A percentile compares a stretch with the other conserved stretches of the same genome.
These are phyloP conservation scores for Neostapfia colusana DNA, from an alignment of 176 grass and related monocot genomes.

Conservation along the genomic window DNA sequence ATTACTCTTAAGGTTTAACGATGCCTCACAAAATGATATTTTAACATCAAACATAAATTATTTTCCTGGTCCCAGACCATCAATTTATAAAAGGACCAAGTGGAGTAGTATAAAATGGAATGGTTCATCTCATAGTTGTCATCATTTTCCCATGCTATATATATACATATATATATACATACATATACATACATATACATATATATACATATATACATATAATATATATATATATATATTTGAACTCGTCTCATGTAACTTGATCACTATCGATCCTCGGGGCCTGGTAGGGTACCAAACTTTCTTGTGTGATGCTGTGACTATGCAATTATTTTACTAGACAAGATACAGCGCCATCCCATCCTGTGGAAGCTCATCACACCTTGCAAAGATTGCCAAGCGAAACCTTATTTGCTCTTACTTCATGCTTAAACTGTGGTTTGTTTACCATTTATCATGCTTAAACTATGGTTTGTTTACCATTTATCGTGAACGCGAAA, in stretches of 20 bases:
- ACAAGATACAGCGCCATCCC: neutral
- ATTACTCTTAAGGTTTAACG: neutral
- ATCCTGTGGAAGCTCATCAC: neutral
- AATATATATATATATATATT: too few relatives aligned
- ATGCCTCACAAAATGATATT: neutral
- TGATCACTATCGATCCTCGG: neutral
- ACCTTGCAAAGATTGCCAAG: neutral
- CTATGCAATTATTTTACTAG: neutral
- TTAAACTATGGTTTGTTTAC: too few relatives aligned
- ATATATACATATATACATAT: too few relatives aligned
- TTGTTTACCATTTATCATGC: too few relatives aligned
- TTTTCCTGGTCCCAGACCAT: neutral
- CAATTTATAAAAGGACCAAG: neutral
- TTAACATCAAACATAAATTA: neutral
- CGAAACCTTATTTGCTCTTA: too few relatives aligned
- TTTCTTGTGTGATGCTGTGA: neutral
- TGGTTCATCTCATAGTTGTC: conserved; percentile 25
- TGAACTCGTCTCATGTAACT: neutral
- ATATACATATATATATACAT: too few relatives aligned
- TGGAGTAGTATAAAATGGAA: neutral
- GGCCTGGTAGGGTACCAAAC: neutral
- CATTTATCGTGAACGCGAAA: too few relatives aligned
- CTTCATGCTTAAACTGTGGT: too few relatives aligned
- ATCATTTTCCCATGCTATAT: conserved; percentile 19
- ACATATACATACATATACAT: too few relatives aligned